A percentile compares a stretch with the other conserved stretches of the same genome.
Evolutionary conservation across 176 grass and related monocot species (phyloP).

Genomic region (Coix lacrymajobi): DNA sequence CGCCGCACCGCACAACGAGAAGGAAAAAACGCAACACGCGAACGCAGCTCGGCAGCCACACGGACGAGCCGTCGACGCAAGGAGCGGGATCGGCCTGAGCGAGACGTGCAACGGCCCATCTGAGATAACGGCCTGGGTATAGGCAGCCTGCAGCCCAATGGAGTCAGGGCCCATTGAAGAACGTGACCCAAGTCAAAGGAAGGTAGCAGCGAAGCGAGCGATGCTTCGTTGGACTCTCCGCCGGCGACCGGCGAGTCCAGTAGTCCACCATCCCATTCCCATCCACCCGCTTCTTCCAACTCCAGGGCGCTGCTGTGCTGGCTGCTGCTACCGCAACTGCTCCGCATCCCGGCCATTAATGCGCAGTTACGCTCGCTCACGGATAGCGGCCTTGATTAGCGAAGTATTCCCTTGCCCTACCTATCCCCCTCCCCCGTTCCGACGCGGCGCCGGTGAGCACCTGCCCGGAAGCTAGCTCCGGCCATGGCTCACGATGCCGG

Average conservation of each 20-base stretch:
- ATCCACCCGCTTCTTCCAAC: not conserved
- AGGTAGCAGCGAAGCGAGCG: not conserved
- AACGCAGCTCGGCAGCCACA: no score
- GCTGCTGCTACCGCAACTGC: constrained; percentile 22
- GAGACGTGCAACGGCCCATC: not conserved
- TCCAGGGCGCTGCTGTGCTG: not conserved
- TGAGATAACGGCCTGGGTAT: not conserved
- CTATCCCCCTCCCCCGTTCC: not conserved
- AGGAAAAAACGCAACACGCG: no score
- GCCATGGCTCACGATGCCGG: constrained; percentile 39
- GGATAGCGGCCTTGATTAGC: not conserved
- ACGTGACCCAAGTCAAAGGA: not conserved
- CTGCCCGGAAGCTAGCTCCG: constrained; percentile 20
- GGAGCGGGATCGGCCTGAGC: not conserved
- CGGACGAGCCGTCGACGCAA: no score
- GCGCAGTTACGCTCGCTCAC: not conserved
- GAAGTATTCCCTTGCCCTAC: not conserved
- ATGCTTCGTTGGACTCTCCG: constrained; percentile 28
- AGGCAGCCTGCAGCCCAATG: not conserved
- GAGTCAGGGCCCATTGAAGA: not conserved
- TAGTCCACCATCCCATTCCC: not conserved
- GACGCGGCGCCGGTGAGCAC: constrained; percentile 5
- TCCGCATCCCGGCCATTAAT: constrained; percentile 23
- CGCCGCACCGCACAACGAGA: no score
- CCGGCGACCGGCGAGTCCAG: constrained; percentile 13